phyloP scores from a whole-genome alignment of 2,329 filamentous ascomycete species.

The Aspergillus melleus region DNA sequence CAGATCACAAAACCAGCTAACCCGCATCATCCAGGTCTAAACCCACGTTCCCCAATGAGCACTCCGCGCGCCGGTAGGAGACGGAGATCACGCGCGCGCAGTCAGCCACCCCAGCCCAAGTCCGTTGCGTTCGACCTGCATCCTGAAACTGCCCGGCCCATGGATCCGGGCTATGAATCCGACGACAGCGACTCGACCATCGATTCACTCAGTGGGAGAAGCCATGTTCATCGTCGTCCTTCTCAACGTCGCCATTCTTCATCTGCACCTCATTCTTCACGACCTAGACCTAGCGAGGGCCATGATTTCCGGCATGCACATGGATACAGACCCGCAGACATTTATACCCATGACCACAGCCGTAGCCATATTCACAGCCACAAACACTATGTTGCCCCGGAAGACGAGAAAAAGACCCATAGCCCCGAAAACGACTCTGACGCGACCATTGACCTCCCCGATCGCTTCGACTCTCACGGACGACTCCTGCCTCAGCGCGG shows the following conservation, averaged over 20 bases:
- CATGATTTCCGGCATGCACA: not conserved
- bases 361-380: not conserved
- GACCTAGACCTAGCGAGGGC: conserved; percentile 10
- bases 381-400: not conserved
- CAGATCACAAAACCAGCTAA: conserved; percentile 1
- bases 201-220: conserved; percentile 16
- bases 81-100: conserved; percentile 20
- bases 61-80: conserved; percentile 7
- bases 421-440: conserved; percentile 38
- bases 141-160: conserved; percentile 10
- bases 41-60: conserved; percentile 8
- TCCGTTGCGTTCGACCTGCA: conserved; percentile 35
- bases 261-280: conserved; percentile 19
- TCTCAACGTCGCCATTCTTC: conserved; percentile 25
- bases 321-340: not conserved
- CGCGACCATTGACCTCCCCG: conserved; percentile 45
- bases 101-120: conserved; percentile 30
- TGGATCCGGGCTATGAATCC: conserved; percentile 42
- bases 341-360: not conserved
- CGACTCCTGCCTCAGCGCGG: conserved; percentile 33
- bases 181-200: conserved; percentile 44
- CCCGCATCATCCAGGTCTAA: conserved; percentile 23
- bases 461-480: conserved; percentile 46
- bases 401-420: not conserved
- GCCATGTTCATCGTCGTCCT: conserved; percentile 13